Evolutionary conservation across 2,329 filamentous ascomycete species (phyloP).

Genomic region (Colletotrichum shisoi): DNA sequence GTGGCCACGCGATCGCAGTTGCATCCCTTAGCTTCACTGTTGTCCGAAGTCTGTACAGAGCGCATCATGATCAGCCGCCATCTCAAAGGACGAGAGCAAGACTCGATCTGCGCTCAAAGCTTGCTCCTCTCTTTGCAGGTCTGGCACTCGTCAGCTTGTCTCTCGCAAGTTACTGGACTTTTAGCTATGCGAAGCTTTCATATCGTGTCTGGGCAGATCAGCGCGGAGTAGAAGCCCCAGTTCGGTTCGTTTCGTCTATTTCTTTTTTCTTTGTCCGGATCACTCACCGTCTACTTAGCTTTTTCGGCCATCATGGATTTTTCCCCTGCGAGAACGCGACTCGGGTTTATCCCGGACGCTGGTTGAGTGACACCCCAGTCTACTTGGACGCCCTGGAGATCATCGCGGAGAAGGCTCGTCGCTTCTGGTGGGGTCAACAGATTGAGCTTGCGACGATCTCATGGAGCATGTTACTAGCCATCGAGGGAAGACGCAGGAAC

Average conservation of each 20-base stretch:
- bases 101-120: slow-evolving; percentile 42
- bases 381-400: slow-evolving; percentile 63
- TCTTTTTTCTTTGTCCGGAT: slow-evolving; percentile 20
- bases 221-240: slow-evolving; percentile 51
- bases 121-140: slow-evolving; percentile 51
- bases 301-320: slow-evolving; percentile 48
- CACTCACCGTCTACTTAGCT: slow-evolving; percentile 35
- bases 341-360: slow-evolving; percentile 55
- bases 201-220: slow-evolving; percentile 60
- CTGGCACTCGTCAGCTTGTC: slow-evolving; percentile 57
- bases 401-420: slow-evolving; percentile 61
- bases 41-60: slow-evolving; percentile 42
- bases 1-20: slow-evolving; percentile 40
- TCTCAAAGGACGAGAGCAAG: slow-evolving; percentile 50
- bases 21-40: slow-evolving; percentile 41
- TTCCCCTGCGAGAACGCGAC: slow-evolving; percentile 45
- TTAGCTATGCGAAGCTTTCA: slow-evolving; percentile 55
- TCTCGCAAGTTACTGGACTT: slow-evolving; percentile 54
- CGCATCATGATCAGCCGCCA: slow-evolving; percentile 45
- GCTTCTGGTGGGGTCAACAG: slow-evolving; percentile 71
- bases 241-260: slow-evolving; percentile 44
- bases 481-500: slow-evolving; percentile 66
- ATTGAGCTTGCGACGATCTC: slow-evolving; percentile 62
- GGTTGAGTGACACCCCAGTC: slow-evolving; percentile 63
- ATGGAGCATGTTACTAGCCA: slow-evolving; percentile 65